Evolutionary conservation across 78 protist genomes (phyloP).

Genomic region (Chrysochromulina parva): DNA sequence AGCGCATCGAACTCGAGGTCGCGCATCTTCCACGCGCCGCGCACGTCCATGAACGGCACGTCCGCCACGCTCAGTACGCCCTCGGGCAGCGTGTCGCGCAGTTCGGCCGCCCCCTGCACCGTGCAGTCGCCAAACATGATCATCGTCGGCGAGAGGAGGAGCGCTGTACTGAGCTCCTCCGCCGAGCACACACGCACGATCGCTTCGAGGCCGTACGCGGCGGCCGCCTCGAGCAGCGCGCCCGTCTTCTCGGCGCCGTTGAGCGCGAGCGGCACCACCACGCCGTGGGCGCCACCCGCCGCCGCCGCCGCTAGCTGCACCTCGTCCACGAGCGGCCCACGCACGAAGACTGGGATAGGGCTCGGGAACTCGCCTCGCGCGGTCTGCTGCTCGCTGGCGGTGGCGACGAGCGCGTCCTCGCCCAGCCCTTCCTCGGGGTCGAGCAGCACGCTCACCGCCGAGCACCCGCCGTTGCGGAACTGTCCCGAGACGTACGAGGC

Average conservation of each 20-base stretch:
- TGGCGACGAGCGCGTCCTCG: not conserved
- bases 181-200: not conserved
- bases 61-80: not conserved
- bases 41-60: not conserved
- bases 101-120: not conserved
- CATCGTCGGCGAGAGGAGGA: not conserved
- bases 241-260: not conserved
- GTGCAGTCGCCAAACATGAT: not conserved
- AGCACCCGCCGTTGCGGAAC: not conserved
- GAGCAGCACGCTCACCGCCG: not conserved
- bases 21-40: constrained; percentile 22
- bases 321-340: not conserved
- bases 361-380: constrained; percentile 1
- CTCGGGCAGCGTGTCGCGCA: not conserved
- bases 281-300: not conserved
- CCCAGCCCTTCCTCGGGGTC: not conserved
- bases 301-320: not conserved
- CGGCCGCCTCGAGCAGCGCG: not conserved
- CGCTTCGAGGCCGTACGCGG: not conserved
- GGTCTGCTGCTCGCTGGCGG: not conserved
- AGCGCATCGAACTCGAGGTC: not conserved
- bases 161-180: not conserved
- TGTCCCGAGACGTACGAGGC: not conserved
- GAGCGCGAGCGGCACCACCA: not conserved
- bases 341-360: not conserved